phyloP scores from a whole-genome alignment of 495 filamentous ascomycete genomes.

The Penicillium antarcticum region DNA sequence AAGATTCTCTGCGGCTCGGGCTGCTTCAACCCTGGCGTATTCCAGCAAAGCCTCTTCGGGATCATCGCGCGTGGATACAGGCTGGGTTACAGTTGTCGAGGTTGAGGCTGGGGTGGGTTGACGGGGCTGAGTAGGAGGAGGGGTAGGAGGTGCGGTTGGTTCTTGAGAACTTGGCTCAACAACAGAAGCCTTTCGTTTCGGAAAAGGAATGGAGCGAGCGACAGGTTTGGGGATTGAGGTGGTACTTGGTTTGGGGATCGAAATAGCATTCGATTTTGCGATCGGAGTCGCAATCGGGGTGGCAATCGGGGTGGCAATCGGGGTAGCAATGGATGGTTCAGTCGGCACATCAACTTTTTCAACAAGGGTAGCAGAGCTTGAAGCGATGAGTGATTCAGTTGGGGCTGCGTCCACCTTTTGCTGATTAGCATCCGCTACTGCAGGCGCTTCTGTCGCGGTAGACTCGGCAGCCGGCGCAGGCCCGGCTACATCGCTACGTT shows the following conservation, averaged over 20 bases:
- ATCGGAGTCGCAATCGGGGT: conserved; percentile 4
- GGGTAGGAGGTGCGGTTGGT: neutral
- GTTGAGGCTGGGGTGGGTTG: neutral
- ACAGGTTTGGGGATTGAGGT: neutral
- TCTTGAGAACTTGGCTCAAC: neutral
- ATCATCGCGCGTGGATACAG: neutral
- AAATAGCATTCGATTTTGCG: neutral
- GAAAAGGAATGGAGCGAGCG: neutral
- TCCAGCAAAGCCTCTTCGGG: conserved; percentile 3
- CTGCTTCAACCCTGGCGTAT: neutral
- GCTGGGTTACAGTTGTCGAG: neutral
- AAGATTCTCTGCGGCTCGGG: neutral
- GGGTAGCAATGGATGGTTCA: conserved; percentile 7
- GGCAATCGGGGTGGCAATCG: neutral
- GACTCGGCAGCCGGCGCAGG: conserved; percentile 17
- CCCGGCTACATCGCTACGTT: conserved; percentile 19
- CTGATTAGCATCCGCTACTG: conserved; percentile 9
- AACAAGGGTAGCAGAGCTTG: conserved; percentile 19
- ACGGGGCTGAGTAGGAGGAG: neutral
- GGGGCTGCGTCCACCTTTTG: conserved; percentile 5
- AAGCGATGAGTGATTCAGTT: neutral
- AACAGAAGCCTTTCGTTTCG: neutral
- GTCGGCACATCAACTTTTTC: neutral
- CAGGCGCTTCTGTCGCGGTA: conserved; percentile 15
- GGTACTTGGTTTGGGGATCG: neutral